Base-by-base conservation (phyloP, 176 grass and related monocot genomes). In the Paspalum vaginatum region DNA sequence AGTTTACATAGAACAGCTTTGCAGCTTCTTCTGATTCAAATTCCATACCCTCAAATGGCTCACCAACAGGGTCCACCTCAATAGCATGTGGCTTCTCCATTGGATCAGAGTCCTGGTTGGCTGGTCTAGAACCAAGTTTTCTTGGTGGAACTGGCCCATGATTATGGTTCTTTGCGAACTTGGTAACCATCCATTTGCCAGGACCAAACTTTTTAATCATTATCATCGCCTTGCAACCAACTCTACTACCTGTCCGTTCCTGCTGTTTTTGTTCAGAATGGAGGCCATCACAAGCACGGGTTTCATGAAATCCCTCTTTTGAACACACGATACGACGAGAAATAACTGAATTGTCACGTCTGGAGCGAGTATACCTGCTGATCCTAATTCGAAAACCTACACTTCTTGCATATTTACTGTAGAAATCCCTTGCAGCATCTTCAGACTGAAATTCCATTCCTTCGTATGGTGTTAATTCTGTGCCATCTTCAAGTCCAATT, bases 1-100 rank as follows among this genome's bases (percentile, higher is more conserved):
- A 97, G 55, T 89, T 88, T 74, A 97, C 82, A 88, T 97, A 97
- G 91, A 93, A 97, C 5, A 58, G 14, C 82, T 89, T 97, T 53
- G 91, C 94, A 46, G 79, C 79, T 79, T 97, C 94, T 91, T 97
- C 94, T 5, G 94, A 91, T 45, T 97, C 94, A 65, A 97, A 97
- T 72, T 93, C 87, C 94, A 93, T 93, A 73, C 94, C 91, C 81
- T 93, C 91, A 66, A 89, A 83, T 17, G 91, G 88, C 48, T 97
- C 88, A 37, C 84, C 63, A 25, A 82, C 50, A 71, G 68, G 43
- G 6, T 80, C 73, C 37, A 41, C 77, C 40, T 72, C 72, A 22
- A 57, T 56, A 63, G 73, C 61, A 73, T 52, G 54, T 76, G 68
- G 50, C 20, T 68, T 85, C 50, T 76, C 91, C 43, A 74, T 49